Conservation (phyloP, 1,284 basidiomycete species). For the Thelephora terrestris region DNA sequence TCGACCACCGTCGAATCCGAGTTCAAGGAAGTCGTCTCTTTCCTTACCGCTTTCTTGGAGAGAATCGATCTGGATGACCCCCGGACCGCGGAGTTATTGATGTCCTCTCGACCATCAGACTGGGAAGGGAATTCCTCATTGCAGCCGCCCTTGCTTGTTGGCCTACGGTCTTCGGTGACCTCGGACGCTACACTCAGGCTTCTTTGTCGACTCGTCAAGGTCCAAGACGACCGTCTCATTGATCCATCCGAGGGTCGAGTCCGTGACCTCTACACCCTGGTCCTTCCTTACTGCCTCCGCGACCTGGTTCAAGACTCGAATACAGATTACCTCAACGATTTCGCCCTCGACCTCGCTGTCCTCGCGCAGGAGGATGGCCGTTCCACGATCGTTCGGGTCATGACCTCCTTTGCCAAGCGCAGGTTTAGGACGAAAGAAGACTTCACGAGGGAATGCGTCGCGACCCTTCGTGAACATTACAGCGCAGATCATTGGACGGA, state of each 20-base stretch:
- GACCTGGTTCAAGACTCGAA: constrained; percentile 61
- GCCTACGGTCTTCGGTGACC: constrained; percentile 73
- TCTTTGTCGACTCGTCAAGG: constrained; percentile 55
- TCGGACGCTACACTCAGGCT: constrained; percentile 61
- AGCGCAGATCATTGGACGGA: constrained; percentile 60
- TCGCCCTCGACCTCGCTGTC: constrained; percentile 66
- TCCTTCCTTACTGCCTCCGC: constrained; percentile 85
- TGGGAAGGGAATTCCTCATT: constrained; percentile 66
- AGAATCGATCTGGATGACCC: constrained; percentile 68
- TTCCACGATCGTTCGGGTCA: constrained; percentile 73
- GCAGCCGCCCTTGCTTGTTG: constrained; percentile 71
- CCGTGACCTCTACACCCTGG: constrained; percentile 74
- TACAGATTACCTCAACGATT: constrained; percentile 53
- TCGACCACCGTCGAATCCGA: constrained; percentile 80
- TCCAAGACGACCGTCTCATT: constrained; percentile 59
- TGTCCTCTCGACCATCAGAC: constrained; percentile 58
- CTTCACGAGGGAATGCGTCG: constrained; percentile 84
- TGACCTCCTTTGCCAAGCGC: constrained; percentile 80
- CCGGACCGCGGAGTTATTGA: constrained; percentile 49
- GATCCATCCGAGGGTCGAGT: constrained; percentile 68
- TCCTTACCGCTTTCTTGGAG: constrained; percentile 63
- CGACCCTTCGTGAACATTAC: constrained; percentile 78
- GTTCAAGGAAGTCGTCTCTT: constrained; percentile 59
- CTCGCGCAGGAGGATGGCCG: constrained; percentile 68
- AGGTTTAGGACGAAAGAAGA: constrained; percentile 92